Percentiles rank a stretch among this genome's conserved stretches.
Conservation (phyloP, 2,329 filamentous ascomycete species). For the Stagonosporopsis chrysanthemi region DNA sequence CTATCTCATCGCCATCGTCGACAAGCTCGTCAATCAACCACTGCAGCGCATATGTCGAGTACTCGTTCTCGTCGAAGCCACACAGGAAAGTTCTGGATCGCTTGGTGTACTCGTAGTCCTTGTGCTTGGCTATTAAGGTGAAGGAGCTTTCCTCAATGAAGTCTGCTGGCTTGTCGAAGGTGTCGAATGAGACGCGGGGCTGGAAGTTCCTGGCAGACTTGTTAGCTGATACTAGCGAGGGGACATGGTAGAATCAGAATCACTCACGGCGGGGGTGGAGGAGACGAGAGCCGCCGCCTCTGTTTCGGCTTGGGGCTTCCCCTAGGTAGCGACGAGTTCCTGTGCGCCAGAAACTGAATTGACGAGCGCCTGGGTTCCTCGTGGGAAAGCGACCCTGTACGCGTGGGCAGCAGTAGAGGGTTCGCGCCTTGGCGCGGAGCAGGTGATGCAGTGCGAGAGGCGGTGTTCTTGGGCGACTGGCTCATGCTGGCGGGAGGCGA, state of each 20-base stretch:
- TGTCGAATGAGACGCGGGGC: conserved; percentile 76
- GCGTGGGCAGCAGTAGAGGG: conserved; percentile 36
- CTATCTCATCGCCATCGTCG: conserved; percentile 91
- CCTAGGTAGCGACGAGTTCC: conserved; percentile 40
- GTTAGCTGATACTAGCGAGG: background rate
- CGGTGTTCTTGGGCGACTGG: conserved; percentile 39
- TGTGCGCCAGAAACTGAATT: conserved; percentile 49
- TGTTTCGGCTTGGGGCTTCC: conserved; percentile 44
- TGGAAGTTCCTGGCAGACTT: conserved; percentile 65
- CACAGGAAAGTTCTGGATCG: conserved; percentile 89
- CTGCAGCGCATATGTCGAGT: conserved; percentile 89
- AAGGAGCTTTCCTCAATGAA: conserved; percentile 68
- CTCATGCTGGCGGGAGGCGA: conserved; percentile 34
- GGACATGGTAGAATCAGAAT: background rate
- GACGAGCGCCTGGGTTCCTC: conserved; percentile 47
- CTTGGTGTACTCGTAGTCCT: conserved; percentile 81
- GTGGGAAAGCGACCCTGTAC: conserved; percentile 26
- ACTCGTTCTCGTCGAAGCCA: conserved; percentile 88
- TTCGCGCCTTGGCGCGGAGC: conserved; percentile 32
- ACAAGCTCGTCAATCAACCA: conserved; percentile 93
- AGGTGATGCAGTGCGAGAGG: conserved; percentile 38
- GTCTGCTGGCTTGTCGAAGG: conserved; percentile 72
- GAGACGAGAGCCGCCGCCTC: conserved; percentile 49
- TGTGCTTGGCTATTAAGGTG: conserved; percentile 84
- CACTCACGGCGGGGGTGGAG: conserved; percentile 53